These are phyloP conservation scores for Cadophora sp. DNA, from an alignment of 2,329 filamentous ascomycete species.

Conservation along the genomic window DNA sequence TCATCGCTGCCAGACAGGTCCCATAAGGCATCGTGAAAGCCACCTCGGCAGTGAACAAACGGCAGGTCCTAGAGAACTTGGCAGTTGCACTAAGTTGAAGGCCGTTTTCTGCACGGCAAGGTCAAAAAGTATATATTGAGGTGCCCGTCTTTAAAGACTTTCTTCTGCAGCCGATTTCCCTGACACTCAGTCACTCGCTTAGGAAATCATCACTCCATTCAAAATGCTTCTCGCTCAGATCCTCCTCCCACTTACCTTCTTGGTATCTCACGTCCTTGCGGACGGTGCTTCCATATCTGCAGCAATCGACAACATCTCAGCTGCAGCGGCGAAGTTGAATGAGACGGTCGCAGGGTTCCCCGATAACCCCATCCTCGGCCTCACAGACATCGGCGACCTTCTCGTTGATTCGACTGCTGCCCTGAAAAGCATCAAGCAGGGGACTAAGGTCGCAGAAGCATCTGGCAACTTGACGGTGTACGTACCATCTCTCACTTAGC, in stretches of 20 bases:
- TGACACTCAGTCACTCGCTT: not conserved
- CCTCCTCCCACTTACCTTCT: constrained; percentile 27
- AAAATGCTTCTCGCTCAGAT: constrained; percentile 34
- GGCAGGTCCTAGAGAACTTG: not conserved
- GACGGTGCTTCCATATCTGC: constrained; percentile 36
- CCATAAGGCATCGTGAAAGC: not conserved
- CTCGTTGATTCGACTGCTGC: constrained; percentile 28
- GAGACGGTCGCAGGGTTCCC: constrained; percentile 29
- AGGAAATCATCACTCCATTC: not conserved
- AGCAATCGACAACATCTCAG: constrained; percentile 35
- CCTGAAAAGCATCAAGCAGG: constrained; percentile 2
- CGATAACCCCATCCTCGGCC: constrained; percentile 22
- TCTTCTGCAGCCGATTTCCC: not conserved
- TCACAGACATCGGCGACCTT: constrained; percentile 46
- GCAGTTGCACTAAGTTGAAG: not conserved
- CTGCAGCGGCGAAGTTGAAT: constrained; percentile 35
- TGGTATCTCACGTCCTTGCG: constrained; percentile 35
- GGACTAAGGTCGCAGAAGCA: not conserved
- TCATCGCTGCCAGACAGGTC: not conserved
- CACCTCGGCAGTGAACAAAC: not conserved
- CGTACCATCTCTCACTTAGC: not conserved
- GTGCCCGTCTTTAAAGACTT: not conserved
- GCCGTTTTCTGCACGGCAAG: not conserved
- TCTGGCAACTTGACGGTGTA: not conserved
- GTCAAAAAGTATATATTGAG: not conserved